phyloP scores from a whole-genome alignment of 83 land plant species.

The Thuja plicata region DNA sequence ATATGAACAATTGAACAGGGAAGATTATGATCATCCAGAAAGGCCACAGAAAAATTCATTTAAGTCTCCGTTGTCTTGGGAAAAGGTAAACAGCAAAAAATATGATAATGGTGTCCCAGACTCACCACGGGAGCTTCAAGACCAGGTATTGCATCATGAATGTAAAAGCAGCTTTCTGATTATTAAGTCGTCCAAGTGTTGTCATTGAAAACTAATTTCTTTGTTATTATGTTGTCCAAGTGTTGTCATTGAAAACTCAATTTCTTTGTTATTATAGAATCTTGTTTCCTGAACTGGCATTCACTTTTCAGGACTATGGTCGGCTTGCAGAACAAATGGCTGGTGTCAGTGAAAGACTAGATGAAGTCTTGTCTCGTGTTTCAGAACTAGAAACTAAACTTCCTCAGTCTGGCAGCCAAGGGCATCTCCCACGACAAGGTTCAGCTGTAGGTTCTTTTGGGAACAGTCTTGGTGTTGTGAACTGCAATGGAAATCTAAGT shows the following conservation, averaged over 20 bases:
- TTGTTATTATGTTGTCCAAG: background rate
- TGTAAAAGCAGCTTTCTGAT: background rate
- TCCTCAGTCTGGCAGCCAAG: background rate
- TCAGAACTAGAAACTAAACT: conserved; percentile 18
- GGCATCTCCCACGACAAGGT: conserved; percentile 14
- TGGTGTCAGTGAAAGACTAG: conserved; percentile 17
- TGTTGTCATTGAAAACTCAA: background rate
- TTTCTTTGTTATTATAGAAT: background rate
- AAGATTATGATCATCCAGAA: background rate
- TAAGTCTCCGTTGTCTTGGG: background rate
- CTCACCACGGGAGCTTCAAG: background rate
- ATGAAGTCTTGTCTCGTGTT: conserved; percentile 19
- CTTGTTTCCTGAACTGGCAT: background rate
- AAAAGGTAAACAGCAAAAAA: background rate
- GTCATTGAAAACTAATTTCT: background rate
- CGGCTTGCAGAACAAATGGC: conserved; percentile 10
- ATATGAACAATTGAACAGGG: background rate
- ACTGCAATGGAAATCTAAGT: conserved; percentile 18
- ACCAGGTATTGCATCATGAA: conserved; percentile 2
- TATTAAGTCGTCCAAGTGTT: background rate
- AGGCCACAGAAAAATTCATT: background rate
- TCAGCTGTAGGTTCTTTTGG: conserved; percentile 24
- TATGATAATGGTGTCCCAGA: background rate
- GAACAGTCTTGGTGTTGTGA: background rate
- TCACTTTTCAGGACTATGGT: background rate